These are phyloP conservation scores for Paecilomyces niveus DNA, from an alignment of 2,329 filamentous ascomycete species.

Conservation along the genomic window DNA sequence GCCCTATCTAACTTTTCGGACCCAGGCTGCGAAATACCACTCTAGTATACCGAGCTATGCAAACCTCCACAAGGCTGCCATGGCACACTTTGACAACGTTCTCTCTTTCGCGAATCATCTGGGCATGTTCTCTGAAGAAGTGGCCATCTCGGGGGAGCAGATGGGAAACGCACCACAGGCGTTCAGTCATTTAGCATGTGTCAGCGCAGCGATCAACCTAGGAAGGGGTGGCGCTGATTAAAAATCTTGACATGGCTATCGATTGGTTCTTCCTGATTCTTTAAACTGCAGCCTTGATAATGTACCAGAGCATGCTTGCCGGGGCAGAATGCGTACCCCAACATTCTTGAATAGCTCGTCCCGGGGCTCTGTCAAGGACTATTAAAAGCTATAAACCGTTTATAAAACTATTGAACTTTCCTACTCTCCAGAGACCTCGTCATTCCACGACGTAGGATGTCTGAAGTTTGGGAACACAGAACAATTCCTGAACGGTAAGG, in stretches of 20 bases:
- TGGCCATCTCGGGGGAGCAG: constrained; percentile 66
- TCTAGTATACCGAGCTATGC: constrained; percentile 17
- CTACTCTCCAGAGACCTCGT: neutral
- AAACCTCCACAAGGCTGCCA: constrained; percentile 38
- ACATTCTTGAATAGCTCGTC: neutral
- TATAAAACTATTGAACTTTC: neutral
- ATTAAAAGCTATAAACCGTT: neutral
- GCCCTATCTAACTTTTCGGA: constrained; percentile 3
- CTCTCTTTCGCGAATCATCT: constrained; percentile 69
- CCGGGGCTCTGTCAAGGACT: neutral
- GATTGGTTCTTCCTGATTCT: neutral
- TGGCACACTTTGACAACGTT: constrained; percentile 72
- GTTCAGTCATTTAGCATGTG: constrained; percentile 67
- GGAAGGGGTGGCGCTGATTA: constrained; percentile 37
- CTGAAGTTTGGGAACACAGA: neutral
- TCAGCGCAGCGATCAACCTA: constrained; percentile 71
- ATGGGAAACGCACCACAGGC: constrained; percentile 74
- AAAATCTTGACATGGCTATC: constrained; percentile 3
- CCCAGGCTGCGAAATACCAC: constrained; percentile 23
- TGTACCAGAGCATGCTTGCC: neutral
- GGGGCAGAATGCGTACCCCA: neutral
- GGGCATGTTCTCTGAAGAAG: constrained; percentile 73
- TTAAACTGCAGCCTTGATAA: neutral
- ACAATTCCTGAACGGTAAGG: neutral
- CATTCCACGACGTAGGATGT: neutral